phyloP scores from a whole-genome alignment of 768 basidiomycete genomes.

The Pisolithus orientalis region DNA sequence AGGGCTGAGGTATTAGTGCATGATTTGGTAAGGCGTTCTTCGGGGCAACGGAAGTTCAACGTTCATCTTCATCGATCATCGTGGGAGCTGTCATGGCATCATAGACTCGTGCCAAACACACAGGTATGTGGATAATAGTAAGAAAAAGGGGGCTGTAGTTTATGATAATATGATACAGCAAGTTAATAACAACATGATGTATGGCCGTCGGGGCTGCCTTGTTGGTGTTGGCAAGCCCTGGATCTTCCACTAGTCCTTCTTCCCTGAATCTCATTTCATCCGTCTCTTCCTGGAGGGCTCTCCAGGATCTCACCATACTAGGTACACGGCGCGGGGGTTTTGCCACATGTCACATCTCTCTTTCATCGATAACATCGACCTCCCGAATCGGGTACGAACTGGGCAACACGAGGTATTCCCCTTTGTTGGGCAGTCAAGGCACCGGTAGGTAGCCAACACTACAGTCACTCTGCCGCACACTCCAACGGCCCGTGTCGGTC shows the following conservation, averaged over 20 bases:
- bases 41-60: background rate
- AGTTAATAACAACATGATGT: background rate
- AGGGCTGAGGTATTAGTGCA: background rate
- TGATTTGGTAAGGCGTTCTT: constrained; percentile 5
- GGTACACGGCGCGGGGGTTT: background rate
- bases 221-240: background rate
- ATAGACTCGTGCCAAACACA: background rate
- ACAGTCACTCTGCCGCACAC: background rate
- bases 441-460: background rate
- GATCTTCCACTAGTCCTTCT: background rate
- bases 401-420: background rate
- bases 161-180: background rate
- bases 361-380: background rate
- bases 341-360: background rate
- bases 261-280: background rate
- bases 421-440: background rate
- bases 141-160: background rate
- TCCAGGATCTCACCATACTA: background rate
- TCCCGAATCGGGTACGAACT: background rate
- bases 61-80: background rate
- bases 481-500: background rate
- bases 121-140: background rate
- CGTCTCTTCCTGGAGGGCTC: background rate
- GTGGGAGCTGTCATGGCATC: background rate
- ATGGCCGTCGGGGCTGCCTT: background rate